Evolutionary conservation across 164 flowering plant genomes (phyloP).

Genomic region (Buxus sempervirens): DNA sequence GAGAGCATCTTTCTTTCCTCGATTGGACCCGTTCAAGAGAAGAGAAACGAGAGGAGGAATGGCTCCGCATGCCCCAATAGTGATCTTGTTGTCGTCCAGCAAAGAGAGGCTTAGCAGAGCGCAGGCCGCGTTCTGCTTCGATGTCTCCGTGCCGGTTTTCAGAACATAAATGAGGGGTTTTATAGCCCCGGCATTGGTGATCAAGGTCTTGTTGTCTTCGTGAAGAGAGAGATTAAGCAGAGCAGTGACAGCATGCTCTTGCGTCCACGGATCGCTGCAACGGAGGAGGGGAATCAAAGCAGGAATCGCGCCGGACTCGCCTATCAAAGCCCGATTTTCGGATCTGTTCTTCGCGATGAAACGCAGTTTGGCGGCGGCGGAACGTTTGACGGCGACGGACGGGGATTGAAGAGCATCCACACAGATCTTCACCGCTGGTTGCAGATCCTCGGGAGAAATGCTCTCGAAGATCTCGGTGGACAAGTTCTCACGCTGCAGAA

Average conservation of each 20-base stretch:
- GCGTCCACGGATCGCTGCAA: constrained; percentile 55
- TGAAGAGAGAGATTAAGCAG: constrained; percentile 57
- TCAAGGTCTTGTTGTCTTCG: constrained; percentile 37
- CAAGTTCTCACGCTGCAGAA: not conserved
- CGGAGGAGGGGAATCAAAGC: constrained; percentile 53
- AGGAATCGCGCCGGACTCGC: constrained; percentile 66
- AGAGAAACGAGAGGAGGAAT: constrained; percentile 62
- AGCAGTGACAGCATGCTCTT: constrained; percentile 71
- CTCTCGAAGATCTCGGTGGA: not conserved
- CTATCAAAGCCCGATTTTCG: constrained; percentile 62
- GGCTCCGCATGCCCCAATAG: constrained; percentile 68
- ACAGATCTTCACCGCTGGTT: not conserved
- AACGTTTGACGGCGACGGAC: not conserved
- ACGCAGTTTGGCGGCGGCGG: not conserved
- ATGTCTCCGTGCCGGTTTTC: constrained; percentile 61
- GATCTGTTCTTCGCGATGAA: constrained; percentile 4
- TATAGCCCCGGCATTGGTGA: constrained; percentile 43
- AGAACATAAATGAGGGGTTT: constrained; percentile 58
- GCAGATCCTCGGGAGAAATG: not conserved
- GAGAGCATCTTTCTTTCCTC: constrained; percentile 71
- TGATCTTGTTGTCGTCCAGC: constrained; percentile 53
- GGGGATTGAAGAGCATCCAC: not conserved
- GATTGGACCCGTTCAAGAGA: constrained; percentile 41
- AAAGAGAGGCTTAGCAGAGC: constrained; percentile 56
- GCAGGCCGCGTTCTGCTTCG: constrained; percentile 81